These are phyloP conservation scores for Trapa bicornis DNA, from an alignment of 345 rosid genomes.

Conservation along the genomic window DNA sequence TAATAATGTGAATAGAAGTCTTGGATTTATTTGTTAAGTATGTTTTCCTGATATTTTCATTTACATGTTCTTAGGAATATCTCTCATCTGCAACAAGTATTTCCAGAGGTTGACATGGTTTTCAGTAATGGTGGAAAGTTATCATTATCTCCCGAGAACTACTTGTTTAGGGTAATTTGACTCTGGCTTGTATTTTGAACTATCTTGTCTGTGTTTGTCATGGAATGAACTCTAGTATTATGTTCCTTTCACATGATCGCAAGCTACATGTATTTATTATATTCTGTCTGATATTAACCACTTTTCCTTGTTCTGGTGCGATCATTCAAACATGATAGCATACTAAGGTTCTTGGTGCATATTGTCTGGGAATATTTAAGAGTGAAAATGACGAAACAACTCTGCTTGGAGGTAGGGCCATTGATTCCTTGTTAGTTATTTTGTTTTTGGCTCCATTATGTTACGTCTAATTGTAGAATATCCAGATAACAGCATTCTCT, in stretches of 20 bases:
- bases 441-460: not conserved
- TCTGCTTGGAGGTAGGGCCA: constrained; percentile 61
- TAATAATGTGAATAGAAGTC: not conserved
- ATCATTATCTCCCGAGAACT: constrained; percentile 81
- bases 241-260: not conserved
- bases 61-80: constrained; percentile 31
- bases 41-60: constrained; percentile 9
- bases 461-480: not conserved
- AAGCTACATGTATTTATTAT: not conserved
- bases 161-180: constrained; percentile 53
- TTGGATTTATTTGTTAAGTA: constrained; percentile 2
- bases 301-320: not conserved
- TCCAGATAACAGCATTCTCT: not conserved
- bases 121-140: constrained; percentile 55
- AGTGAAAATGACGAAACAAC: constrained; percentile 79
- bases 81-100: constrained; percentile 38
- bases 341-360: constrained; percentile 63
- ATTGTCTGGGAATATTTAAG: constrained; percentile 78
- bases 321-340: constrained; percentile 28
- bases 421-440: not conserved
- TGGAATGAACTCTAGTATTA: not conserved
- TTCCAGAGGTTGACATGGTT: constrained; percentile 66
- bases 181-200: not conserved
- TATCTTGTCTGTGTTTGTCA: not conserved
- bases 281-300: constrained; percentile 5